A percentile compares a stretch with the other conserved stretches of the same genome.
These are phyloP conservation scores for Yamadazyma dushanensis DNA, from an alignment of 1,139 yeast species.

Conservation along the genomic window DNA sequence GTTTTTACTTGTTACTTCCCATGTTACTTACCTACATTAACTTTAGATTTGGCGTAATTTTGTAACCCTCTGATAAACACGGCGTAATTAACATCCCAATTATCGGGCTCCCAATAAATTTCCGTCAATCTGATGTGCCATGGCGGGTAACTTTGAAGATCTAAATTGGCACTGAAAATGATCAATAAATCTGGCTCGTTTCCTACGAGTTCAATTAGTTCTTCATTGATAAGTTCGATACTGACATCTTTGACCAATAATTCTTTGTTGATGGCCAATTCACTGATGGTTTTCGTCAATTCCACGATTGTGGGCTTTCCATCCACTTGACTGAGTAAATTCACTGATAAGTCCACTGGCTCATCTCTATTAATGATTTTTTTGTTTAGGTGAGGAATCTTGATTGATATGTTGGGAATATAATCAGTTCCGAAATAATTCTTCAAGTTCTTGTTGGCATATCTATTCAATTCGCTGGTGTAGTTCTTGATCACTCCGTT, in stretches of 20 bases:
- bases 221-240: slow-evolving; percentile 71
- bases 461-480: slow-evolving; percentile 57
- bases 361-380: slow-evolving; percentile 39
- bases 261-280: slow-evolving; percentile 63
- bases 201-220: slow-evolving; percentile 74
- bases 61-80: slow-evolving; percentile 84
- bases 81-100: slow-evolving; percentile 75
- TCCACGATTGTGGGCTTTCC: slow-evolving; percentile 91
- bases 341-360: slow-evolving; percentile 57
- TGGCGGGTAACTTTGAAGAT: slow-evolving; percentile 94
- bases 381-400: slow-evolving; percentile 61
- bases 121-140: slow-evolving; percentile 95
- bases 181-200: slow-evolving; percentile 88
- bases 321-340: slow-evolving; percentile 70
- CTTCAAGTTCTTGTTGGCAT: slow-evolving; percentile 60
- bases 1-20: too few species aligned
- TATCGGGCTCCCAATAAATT: slow-evolving; percentile 87
- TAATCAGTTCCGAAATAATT: slow-evolving; percentile 74
- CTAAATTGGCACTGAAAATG: slow-evolving; percentile 80
- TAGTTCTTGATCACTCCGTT: slow-evolving; percentile 60
- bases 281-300: slow-evolving; percentile 83
- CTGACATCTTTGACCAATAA: slow-evolving; percentile 68
- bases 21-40: slow-evolving; percentile 74
- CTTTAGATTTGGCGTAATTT: slow-evolving; percentile 75
- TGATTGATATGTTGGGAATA: slow-evolving; percentile 60